A percentile compares a stretch with the other conserved stretches of the same genome.
Conservation (phyloP, 176 grass and related monocot species). For the Lolium multiflorum region DNA sequence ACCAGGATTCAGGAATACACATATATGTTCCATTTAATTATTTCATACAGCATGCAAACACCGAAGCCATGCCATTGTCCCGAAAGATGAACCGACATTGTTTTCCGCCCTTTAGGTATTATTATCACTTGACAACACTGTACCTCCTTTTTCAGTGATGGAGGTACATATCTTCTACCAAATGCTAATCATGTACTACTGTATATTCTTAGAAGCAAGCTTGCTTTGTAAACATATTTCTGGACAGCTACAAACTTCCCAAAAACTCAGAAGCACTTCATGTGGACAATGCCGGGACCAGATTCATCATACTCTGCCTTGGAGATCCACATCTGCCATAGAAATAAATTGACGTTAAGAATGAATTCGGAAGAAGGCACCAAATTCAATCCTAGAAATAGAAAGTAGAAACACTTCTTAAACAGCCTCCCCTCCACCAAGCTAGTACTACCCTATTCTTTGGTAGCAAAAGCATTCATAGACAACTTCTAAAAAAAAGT, state of each 20-base stretch:
- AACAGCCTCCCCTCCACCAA: background rate
- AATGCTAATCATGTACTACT: background rate
- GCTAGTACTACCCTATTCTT: background rate
- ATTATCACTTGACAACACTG: background rate
- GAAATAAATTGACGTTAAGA: background rate
- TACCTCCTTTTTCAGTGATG: background rate
- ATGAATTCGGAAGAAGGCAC: background rate
- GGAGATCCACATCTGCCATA: conserved; percentile 85
- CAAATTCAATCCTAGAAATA: background rate
- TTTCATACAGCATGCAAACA: conserved; percentile 9
- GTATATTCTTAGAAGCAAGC: background rate
- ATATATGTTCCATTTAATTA: conserved; percentile 15
- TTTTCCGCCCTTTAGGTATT: background rate
- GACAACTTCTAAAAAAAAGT: background rate
- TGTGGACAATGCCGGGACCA: conserved; percentile 76
- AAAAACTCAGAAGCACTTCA: conserved; percentile 66
- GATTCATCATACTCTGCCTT: conserved; percentile 85
- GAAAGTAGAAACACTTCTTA: background rate
- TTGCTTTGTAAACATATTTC: background rate
- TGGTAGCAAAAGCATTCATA: background rate
- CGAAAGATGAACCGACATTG: background rate
- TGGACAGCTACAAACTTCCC: background rate
- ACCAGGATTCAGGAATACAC: background rate
- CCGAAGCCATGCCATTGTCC: background rate
- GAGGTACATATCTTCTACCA: background rate